Conservation (phyloP, 305 asterid genomes). For the Fraxinus latifolia region DNA sequence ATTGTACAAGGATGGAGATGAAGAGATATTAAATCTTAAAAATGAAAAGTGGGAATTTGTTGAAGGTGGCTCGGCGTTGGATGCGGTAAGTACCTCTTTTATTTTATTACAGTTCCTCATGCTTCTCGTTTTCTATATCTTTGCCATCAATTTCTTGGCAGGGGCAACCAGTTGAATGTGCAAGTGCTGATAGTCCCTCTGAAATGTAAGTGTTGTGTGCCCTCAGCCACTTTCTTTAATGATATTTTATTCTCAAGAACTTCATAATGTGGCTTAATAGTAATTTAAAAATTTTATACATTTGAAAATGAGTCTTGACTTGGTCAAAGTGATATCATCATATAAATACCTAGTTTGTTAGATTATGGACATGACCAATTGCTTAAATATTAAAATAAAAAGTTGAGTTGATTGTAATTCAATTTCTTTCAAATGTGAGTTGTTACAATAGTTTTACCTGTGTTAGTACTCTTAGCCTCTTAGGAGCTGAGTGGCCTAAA, state of each 20-base stretch:
- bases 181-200: slow-evolving; percentile 56
- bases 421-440: background rate
- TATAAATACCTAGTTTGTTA: background rate
- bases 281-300: background rate
- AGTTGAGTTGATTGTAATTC: background rate
- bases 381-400: background rate
- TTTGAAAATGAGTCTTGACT: background rate
- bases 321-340: background rate
- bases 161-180: slow-evolving; percentile 56
- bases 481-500: background rate
- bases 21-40: slow-evolving; percentile 61
- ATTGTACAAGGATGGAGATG: slow-evolving; percentile 72
- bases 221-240: background rate
- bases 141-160: slow-evolving; percentile 30
- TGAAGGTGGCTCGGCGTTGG: slow-evolving; percentile 42
- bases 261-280: background rate
- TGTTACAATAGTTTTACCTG: background rate
- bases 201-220: slow-evolving; percentile 54
- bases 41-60: slow-evolving; percentile 60
- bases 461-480: background rate
- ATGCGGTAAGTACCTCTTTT: slow-evolving; percentile 44
- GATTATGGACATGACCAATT: background rate
- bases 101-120: slow-evolving; percentile 16
- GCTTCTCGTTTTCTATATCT: slow-evolving; percentile 14
- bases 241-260: background rate